Percentiles rank a stretch among this genome's conserved stretches.
phyloP scores from a whole-genome alignment of 2,329 filamentous ascomycete species.

The Dendryphion nanum region DNA sequence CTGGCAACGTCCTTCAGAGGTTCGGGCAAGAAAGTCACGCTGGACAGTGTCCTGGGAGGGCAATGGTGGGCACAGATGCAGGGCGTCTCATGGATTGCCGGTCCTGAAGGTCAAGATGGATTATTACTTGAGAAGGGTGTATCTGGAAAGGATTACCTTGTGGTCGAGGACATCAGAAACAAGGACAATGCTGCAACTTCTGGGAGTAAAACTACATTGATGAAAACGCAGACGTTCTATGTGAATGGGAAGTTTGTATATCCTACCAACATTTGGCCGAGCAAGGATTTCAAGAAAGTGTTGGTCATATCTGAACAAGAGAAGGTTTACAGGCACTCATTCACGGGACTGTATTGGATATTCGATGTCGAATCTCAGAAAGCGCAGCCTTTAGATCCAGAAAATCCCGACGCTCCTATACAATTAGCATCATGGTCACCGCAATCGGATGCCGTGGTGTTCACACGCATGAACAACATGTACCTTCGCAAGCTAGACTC shows the following conservation, averaged over 20 bases:
- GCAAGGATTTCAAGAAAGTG: conserved; percentile 80
- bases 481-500: conserved; percentile 70
- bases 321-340: conserved; percentile 88
- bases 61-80: conserved; percentile 64
- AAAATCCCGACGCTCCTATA: conserved; percentile 62
- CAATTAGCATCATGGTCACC: conserved; percentile 92
- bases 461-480: conserved; percentile 86
- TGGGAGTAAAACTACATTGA: conserved; percentile 65
- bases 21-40: conserved; percentile 68
- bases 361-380: conserved; percentile 82
- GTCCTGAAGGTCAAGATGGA: conserved; percentile 76
- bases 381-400: conserved; percentile 74
- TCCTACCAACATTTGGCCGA: conserved; percentile 69
- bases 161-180: conserved; percentile 80
- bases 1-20: conserved; percentile 61
- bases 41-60: conserved; percentile 68
- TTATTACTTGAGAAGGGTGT: conserved; percentile 73
- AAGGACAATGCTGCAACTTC: conserved; percentile 41
- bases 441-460: conserved; percentile 81
- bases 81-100: conserved; percentile 73
- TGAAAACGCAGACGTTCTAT: conserved; percentile 65
- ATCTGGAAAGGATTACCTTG: conserved; percentile 65
- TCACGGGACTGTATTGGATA: conserved; percentile 83
- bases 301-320: conserved; percentile 71
- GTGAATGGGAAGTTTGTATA: conserved; percentile 56